A percentile compares a stretch with the other conserved stretches of the same genome.
Evolutionary conservation across 1,139 yeast species (phyloP).

Genomic region (Entelexis sorbosivorans): DNA sequence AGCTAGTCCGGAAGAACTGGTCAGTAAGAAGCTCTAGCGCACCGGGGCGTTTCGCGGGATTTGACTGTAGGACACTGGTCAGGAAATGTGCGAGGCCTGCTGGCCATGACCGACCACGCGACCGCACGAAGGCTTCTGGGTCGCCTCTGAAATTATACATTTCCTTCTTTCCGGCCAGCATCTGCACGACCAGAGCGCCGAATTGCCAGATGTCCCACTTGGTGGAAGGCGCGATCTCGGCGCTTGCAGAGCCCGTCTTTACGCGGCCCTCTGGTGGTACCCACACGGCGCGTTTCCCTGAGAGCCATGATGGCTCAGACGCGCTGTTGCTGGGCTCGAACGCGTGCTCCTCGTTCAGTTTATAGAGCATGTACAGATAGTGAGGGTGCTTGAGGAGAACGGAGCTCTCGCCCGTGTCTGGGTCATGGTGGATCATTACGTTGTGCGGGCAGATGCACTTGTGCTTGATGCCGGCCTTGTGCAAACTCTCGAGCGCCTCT

Average conservation of each 20-base stretch:
- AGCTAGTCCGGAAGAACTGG: constrained; percentile 55
- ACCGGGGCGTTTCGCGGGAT: constrained; percentile 62
- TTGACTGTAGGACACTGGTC: constrained; percentile 50
- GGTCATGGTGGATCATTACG: constrained; percentile 42
- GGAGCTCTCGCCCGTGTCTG: constrained; percentile 43
- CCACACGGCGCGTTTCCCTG: constrained; percentile 39
- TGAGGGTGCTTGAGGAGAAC: constrained; percentile 60
- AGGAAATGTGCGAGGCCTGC: constrained; percentile 35
- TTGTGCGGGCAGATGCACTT: constrained; percentile 55
- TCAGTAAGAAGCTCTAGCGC: constrained; percentile 77
- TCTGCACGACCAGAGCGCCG: constrained; percentile 66
- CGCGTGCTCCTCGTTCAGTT: constrained; percentile 39
- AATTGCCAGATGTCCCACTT: constrained; percentile 90
- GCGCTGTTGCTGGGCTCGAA: constrained; percentile 20
- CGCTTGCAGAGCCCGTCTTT: constrained; percentile 20
- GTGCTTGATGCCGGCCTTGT: constrained; percentile 70
- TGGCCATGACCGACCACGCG: constrained; percentile 37
- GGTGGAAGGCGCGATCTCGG: constrained; percentile 29
- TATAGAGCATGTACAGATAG: constrained; percentile 56
- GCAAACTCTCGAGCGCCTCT: constrained; percentile 74
- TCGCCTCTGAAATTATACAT: constrained; percentile 41
- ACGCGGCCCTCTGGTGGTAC: constrained; percentile 53
- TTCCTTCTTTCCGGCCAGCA: constrained; percentile 51
- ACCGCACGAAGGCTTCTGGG: constrained; percentile 52
- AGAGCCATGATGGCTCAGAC: not conserved